Percentiles rank a stretch among this genome's conserved stretches.
Evolutionary conservation across 306 rosid species (phyloP).

Genomic region (Vicia faba): DNA sequence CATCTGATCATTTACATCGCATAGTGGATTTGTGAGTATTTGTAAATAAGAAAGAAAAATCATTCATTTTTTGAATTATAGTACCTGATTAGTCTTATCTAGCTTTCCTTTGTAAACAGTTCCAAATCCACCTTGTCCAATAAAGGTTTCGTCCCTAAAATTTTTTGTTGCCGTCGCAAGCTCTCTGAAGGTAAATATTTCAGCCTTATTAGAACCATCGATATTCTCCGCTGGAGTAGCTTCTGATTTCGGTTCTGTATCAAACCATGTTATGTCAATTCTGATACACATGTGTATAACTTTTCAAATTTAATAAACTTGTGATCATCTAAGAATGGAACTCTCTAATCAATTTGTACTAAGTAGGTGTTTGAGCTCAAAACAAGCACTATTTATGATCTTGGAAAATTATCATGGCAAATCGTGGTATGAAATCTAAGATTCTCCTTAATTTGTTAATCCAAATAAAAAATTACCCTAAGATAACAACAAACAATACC

Average conservation of each 20-base stretch:
- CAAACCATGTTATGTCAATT: slow-evolving; percentile 31
- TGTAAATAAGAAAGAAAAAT: slow-evolving; percentile 24
- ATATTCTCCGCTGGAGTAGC: slow-evolving; percentile 31
- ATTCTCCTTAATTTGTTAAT: not conserved
- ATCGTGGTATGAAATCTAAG: too few relatives aligned
- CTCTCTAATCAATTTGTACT: not conserved
- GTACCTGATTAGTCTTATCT: slow-evolving; percentile 47
- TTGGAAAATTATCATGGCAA: not conserved
- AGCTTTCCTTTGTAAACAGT: slow-evolving; percentile 62
- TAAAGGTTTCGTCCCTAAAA: slow-evolving; percentile 52
- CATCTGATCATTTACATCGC: slow-evolving; percentile 41
- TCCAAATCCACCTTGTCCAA: slow-evolving; percentile 87
- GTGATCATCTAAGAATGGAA: not conserved
- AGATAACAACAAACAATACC: slow-evolving; percentile 8
- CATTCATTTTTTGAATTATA: slow-evolving; percentile 6
- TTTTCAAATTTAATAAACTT: slow-evolving; percentile 20
- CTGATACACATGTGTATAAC: not conserved
- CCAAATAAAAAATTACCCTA: slow-evolving; percentile 17
- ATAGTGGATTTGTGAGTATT: not conserved
- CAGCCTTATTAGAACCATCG: slow-evolving; percentile 29
- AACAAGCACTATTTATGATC: not conserved
- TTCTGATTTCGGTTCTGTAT: slow-evolving; percentile 29
- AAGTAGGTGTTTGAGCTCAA: slow-evolving; percentile 23
- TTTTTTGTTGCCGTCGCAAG: slow-evolving; percentile 68
- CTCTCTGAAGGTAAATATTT: slow-evolving; percentile 56